Evolutionary conservation across 306 rosid species (phyloP), one percentile per base, ranked within the genome.

Genomic region (Geum urbanum): DNA sequence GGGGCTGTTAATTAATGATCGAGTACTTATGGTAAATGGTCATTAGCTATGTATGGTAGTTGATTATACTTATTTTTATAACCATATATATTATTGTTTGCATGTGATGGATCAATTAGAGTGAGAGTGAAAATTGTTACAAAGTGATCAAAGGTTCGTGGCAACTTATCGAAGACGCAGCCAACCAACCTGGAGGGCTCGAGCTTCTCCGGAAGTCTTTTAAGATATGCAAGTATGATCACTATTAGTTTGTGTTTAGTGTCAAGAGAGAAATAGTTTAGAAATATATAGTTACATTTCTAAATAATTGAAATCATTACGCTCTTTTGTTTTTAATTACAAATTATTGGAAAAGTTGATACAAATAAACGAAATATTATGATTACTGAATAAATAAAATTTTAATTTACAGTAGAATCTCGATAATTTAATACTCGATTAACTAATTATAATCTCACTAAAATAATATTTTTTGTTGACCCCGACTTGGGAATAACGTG

Each of bases 111-210:
- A 15, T 59, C 6, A 13, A 41, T 14, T 48, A 90, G 98, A 85
- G 90, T 64, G 94, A 79, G 76, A 88, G 98, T 22, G 91, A 92
- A 62, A 85, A 77, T 45, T 90, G 98, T 70, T 92, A 92, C 86
- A 80, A 74, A 50, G 92, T 86, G 77, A 40, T 92, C 56, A 92
- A 92, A 48, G 90, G 69, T 13, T 79, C 90, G 0, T 86, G 96
- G 96, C 53, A 85, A 20, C 58, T 79, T 53, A 84, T 90, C 40
- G 74, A 78, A 5, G 78, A 79, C 11, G 62, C 54, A 4, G 79
- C 79, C 8, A 7, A 32, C 5, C 79, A 73, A 14, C 76, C 71
- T 1, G 76, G 63, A 6, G 97, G 96, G 16, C 39, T 24, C 32
- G 74, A 87, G 46, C 58, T 74, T 1, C 86, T 92, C 24, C 70